Base-by-base conservation (phyloP, 768 basidiomycete species). In the Neoboletus subvelutipes region DNA sequence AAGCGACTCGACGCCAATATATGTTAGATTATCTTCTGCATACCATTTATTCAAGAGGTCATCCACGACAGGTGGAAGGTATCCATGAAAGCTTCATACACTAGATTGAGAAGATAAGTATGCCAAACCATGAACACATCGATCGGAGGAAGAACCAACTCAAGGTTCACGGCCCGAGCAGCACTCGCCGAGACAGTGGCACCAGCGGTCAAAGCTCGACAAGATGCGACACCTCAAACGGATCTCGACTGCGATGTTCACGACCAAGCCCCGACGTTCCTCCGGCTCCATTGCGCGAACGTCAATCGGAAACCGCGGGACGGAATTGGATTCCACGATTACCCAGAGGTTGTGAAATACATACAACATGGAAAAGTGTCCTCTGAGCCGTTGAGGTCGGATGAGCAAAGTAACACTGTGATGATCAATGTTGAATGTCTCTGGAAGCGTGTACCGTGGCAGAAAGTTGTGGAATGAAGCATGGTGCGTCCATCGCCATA, bases 81-180 rank as follows among this genome's bases (percentile, higher is more conserved):
- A 29, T 18, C 12, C n/a, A 29, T 3, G 18, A 24, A 31, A 42
- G 40, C 11, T 13, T 28, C 49, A 2, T 58, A 74, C 76, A 67
- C 62, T 10, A 76, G 76, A 52, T 75, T 76, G 34, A 76, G 71
- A 29, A 73, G 61, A 60, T 77, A 76, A 7, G 75, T 62, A 36
- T 76, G 76, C 71, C 75, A 75, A 4, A 76, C 75, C 75, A 76
- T 75, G 40, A 72, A 59, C 2, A 77, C 76, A 31, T 77, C 76
- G 8, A 77, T 49, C 4, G 75, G 75, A 2, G 76, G 75, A n/a
- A 72, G 48, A 0, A 34, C 41, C 24, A 52, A 47, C 46, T 64
- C 61, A 1, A 52, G 28, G 15, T 46, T 26, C 18, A 37, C 33
- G 7, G n/a, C n/a, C n/a, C n/a, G 22, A 37, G 28, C 2, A 22